phyloP scores from a whole-genome alignment of 2,329 filamentous ascomycete species.

The Coniochaeta ligniaria region DNA sequence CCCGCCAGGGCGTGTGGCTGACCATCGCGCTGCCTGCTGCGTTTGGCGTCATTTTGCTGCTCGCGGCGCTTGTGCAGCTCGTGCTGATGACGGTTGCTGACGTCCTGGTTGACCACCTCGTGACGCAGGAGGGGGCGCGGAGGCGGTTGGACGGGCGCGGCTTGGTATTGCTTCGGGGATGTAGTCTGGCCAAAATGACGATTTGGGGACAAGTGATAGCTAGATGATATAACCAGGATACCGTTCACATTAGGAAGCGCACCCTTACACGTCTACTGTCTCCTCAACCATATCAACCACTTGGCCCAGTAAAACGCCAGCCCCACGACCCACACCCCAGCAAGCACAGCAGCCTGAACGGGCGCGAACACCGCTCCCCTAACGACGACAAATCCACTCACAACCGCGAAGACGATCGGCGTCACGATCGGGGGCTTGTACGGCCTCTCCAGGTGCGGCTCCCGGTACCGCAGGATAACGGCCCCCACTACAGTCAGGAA shows the following conservation, averaged over 20 bases:
- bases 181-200: too few species aligned
- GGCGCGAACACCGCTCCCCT: constrained; percentile 54
- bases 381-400: constrained; percentile 53
- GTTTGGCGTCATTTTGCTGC: too few species aligned
- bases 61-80: too few species aligned
- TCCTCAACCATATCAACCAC: neutral
- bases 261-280: neutral
- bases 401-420: constrained; percentile 44
- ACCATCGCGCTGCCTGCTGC: too few species aligned
- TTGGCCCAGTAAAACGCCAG: constrained; percentile 29
- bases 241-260: neutral
- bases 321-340: constrained; percentile 43
- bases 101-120: too few species aligned
- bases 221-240: neutral
- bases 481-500: constrained; percentile 55
- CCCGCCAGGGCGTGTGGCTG: too few species aligned
- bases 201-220: neutral
- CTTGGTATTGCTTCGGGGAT: too few species aligned
- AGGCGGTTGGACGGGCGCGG: too few species aligned
- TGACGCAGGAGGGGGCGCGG: too few species aligned
- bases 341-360: constrained; percentile 41
- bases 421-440: constrained; percentile 46
- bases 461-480: constrained; percentile 46
- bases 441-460: constrained; percentile 46
- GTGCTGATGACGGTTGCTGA: too few species aligned